Conservation (phyloP, 306 rosid species). For the Cajanus cajan region DNA sequence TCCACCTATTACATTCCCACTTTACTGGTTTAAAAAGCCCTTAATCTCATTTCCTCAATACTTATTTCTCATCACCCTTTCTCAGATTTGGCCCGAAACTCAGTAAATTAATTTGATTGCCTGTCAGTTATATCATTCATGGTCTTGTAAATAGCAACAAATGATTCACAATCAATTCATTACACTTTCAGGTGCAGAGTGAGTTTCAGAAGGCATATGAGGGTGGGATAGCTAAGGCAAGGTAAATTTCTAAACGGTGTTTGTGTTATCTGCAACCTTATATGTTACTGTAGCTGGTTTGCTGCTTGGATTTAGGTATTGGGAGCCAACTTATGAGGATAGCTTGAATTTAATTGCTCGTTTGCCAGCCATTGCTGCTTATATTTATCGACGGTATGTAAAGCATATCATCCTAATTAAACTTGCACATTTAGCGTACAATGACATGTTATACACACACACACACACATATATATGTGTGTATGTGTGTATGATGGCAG, state of each 20-base stretch:
- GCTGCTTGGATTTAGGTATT: conserved; percentile 58
- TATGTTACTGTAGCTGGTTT: conserved; percentile 28
- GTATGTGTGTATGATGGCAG: conserved; percentile 14
- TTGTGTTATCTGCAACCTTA: conserved; percentile 19
- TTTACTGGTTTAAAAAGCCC: not conserved
- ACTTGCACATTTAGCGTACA: not conserved
- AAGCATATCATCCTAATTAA: conserved; percentile 23
- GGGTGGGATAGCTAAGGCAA: conserved; percentile 76
- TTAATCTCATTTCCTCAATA: not conserved
- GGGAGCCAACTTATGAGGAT: conserved; percentile 99
- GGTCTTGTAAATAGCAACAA: not conserved
- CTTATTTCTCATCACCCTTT: not conserved
- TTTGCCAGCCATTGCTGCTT: conserved; percentile 86
- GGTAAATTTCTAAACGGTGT: conserved; percentile 39
- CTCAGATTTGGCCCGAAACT: not conserved
- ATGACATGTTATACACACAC: not conserved
- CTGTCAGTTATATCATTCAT: not conserved
- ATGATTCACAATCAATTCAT: conserved; percentile 26
- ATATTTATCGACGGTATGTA: conserved; percentile 83
- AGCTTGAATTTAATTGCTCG: conserved; percentile 87
- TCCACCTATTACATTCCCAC: not conserved
- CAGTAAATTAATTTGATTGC: not conserved
- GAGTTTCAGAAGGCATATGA: conserved; percentile 92
- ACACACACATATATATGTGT: too few species aligned
- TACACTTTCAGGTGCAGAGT: conserved; percentile 74